phyloP scores from a whole-genome alignment of 345 rosid species.

The Brassica nigra region DNA sequence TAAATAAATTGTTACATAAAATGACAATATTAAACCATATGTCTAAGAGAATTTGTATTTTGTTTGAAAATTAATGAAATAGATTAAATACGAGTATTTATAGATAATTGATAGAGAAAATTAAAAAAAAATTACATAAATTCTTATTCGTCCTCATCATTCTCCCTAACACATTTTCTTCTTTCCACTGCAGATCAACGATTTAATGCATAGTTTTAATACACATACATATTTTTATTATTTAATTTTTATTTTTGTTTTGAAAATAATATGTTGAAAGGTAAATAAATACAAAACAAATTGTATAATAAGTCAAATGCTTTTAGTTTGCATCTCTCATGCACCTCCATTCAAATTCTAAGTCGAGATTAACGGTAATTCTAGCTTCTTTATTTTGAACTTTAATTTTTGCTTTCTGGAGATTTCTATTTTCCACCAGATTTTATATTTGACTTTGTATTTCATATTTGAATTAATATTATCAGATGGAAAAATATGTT shows the following conservation, averaged over 20 bases:
- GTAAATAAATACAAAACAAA: neutral
- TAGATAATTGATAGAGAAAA: neutral
- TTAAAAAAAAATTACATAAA: too few relatives aligned
- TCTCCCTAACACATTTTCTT: neutral
- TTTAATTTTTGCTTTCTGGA: neutral
- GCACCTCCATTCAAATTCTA: neutral
- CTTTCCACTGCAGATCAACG: neutral
- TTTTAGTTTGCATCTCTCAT: neutral
- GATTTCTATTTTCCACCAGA: neutral
- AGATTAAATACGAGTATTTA: too few relatives aligned
- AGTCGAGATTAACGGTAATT: neutral
- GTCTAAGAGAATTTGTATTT: neutral
- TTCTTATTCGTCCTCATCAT: neutral
- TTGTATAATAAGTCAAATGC: too few relatives aligned
- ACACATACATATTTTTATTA: too few relatives aligned
- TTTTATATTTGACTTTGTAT: neutral
- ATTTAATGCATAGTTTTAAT: too few relatives aligned
- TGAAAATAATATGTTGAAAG: neutral
- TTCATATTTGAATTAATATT: neutral
- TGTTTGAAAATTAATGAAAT: too few relatives aligned
- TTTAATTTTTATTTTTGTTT: neutral
- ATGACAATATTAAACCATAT: neutral
- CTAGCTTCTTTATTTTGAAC: neutral
- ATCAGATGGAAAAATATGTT: neutral
- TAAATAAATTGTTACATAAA: neutral